phyloP scores from a whole-genome alignment of 306 rosid genomes.

The Cucumis hystrix region DNA sequence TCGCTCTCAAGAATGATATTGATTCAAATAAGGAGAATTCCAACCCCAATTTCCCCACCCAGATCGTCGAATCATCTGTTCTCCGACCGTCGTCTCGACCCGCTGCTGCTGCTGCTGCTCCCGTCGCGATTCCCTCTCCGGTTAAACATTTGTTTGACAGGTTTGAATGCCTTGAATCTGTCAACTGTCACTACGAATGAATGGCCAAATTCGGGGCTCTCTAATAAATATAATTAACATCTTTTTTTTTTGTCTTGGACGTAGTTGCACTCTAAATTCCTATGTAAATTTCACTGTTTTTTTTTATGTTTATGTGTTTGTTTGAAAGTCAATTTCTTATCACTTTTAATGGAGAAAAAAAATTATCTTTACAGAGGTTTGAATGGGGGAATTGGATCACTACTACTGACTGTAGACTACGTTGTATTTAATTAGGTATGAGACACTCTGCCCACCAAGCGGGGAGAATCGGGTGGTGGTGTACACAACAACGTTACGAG shows the following conservation, averaged over 20 bases:
- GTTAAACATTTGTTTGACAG: slow-evolving; percentile 9
- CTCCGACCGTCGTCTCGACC: not conserved
- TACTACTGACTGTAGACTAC: not conserved
- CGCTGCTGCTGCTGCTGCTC: not conserved
- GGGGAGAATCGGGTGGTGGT: slow-evolving; percentile 74
- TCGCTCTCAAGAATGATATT: not conserved
- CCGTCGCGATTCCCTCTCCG: slow-evolving; percentile 2
- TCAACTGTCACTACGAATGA: too few relatives aligned
- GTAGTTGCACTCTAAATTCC: too few relatives aligned
- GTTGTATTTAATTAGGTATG: slow-evolving; percentile 4
- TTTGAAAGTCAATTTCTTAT: too few relatives aligned
- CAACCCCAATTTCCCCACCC: slow-evolving; percentile 23
- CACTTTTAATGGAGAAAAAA: too few relatives aligned
- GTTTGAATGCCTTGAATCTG: not conserved
- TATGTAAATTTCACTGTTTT: too few relatives aligned
- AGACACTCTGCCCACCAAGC: slow-evolving; percentile 45
- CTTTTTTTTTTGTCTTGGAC: too few relatives aligned
- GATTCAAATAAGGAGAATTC: slow-evolving; percentile 41
- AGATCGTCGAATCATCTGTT: not conserved
- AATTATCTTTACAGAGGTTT: too few relatives aligned
- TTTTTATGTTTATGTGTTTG: too few relatives aligned
- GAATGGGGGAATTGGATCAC: not conserved
- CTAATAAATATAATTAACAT: too few relatives aligned
- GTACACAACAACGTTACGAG: slow-evolving; percentile 73
- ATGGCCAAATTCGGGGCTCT: too few relatives aligned